A percentile compares a stretch with the other conserved stretches of the same genome.
Evolutionary conservation across 148 eudicot genomes (phyloP).

Genomic region (Hydrangea macrophylla): DNA sequence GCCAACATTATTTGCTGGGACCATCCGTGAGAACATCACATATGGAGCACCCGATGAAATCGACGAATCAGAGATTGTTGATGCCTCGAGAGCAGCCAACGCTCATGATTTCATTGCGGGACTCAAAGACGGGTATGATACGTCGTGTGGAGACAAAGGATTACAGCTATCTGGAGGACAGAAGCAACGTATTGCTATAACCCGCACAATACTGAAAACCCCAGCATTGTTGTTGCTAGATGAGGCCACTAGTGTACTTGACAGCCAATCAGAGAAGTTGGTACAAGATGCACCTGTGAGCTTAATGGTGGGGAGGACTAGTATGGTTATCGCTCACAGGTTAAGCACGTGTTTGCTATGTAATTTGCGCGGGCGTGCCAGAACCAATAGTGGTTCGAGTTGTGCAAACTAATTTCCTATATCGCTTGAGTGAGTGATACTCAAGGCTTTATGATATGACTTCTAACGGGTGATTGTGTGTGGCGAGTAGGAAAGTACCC

Average conservation of each 20-base stretch:
- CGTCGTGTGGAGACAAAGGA: slow-evolving; percentile 76
- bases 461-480: too few relatives aligned
- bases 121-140: slow-evolving; percentile 60
- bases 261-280: slow-evolving; percentile 64
- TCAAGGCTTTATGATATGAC: too few relatives aligned
- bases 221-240: slow-evolving; percentile 61
- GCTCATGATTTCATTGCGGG: slow-evolving; percentile 70
- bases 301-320: slow-evolving; percentile 74
- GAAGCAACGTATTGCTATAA: slow-evolving; percentile 82
- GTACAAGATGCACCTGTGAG: slow-evolving; percentile 76
- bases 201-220: slow-evolving; percentile 64
- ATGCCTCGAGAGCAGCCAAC: slow-evolving; percentile 72
- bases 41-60: slow-evolving; percentile 44
- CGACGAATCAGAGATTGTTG: slow-evolving; percentile 50
- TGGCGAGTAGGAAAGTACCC: too few relatives aligned
- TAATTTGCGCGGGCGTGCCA: too few relatives aligned
- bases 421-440: too few relatives aligned
- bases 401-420: too few relatives aligned
- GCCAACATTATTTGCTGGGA: slow-evolving; percentile 64
- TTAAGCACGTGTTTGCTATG: too few relatives aligned
- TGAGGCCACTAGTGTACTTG: slow-evolving; percentile 86
- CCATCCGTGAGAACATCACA: slow-evolving; percentile 57
- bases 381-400: too few relatives aligned
- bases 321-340: slow-evolving; percentile 81
- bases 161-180: slow-evolving; percentile 83